Conservation (phyloP, 768 basidiomycete genomes). For the Suillus bovinus region DNA sequence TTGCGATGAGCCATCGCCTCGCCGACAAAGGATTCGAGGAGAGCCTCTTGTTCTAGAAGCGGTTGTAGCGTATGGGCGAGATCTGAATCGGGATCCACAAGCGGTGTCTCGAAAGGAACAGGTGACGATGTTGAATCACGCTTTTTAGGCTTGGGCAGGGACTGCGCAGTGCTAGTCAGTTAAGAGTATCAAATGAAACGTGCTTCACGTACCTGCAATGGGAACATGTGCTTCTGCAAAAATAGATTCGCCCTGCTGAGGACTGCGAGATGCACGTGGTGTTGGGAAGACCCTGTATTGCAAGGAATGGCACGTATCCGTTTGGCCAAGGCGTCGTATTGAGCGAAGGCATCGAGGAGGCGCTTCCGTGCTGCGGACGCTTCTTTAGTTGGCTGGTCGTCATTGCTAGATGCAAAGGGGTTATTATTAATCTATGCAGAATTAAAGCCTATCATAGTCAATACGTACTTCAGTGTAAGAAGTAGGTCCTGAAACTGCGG, state of each 20-base stretch:
- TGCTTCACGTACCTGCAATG: slow-evolving; percentile 26
- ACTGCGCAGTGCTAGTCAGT: slow-evolving; percentile 26
- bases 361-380: slow-evolving; percentile 74
- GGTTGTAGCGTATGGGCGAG: slow-evolving; percentile 80
- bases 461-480: slow-evolving; percentile 58
- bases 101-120: slow-evolving; percentile 18
- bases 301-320: slow-evolving; percentile 76
- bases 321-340: slow-evolving; percentile 88
- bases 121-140: slow-evolving; percentile 17
- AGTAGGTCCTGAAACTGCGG: slow-evolving; percentile 90
- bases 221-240: slow-evolving; percentile 88
- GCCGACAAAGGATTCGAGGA: slow-evolving; percentile 86
- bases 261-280: slow-evolving; percentile 83
- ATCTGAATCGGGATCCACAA: slow-evolving; percentile 66
- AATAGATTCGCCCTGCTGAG: slow-evolving; percentile 75
- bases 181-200: neutral
- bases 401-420: slow-evolving; percentile 25
- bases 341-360: slow-evolving; percentile 80
- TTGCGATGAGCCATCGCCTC: slow-evolving; percentile 90
- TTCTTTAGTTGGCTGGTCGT: slow-evolving; percentile 62
- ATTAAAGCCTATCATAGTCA: slow-evolving; percentile 18
- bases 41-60: slow-evolving; percentile 89
- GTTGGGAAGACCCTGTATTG: slow-evolving; percentile 70
- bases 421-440: slow-evolving; percentile 18
- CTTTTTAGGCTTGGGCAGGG: slow-evolving; percentile 50